Evolutionary conservation across 352 stramenopile species (phyloP).

Genomic region (Thalassiosira pacifica): DNA sequence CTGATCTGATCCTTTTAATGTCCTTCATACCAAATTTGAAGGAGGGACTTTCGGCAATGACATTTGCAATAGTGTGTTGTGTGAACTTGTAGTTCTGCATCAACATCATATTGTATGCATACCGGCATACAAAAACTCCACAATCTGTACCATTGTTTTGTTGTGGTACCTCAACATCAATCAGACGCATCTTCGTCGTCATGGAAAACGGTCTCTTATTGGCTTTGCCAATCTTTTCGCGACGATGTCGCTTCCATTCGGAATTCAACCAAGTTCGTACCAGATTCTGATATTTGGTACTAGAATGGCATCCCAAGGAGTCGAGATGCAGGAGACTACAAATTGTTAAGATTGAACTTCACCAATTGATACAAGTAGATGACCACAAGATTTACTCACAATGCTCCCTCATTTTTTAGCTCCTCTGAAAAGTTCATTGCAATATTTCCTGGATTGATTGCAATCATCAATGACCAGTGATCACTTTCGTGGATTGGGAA

Average conservation of each 20-base stretch:
- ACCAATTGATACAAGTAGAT: not conserved
- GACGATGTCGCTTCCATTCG: slow-evolving; percentile 83
- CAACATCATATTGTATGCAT: slow-evolving; percentile 78
- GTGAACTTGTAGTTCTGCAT: slow-evolving; percentile 58
- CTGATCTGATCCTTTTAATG: slow-evolving; percentile 74
- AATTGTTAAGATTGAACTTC: not conserved
- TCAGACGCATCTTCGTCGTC: slow-evolving; percentile 75
- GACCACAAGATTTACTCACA: slow-evolving; percentile 35
- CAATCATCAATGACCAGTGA: slow-evolving; percentile 87
- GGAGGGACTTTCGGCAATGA: slow-evolving; percentile 40
- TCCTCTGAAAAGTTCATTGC: slow-evolving; percentile 42
- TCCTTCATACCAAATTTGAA: slow-evolving; percentile 75
- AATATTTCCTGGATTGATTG: slow-evolving; percentile 83
- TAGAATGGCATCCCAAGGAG: slow-evolving; percentile 92
- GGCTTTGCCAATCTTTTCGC: slow-evolving; percentile 19
- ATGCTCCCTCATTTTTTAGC: slow-evolving; percentile 82
- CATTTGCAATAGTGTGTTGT: slow-evolving; percentile 12
- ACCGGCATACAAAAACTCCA: slow-evolving; percentile 88
- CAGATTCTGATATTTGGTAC: slow-evolving; percentile 89
- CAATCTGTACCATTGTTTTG: slow-evolving; percentile 94
- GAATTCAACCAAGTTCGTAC: slow-evolving; percentile 90
- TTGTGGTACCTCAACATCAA: slow-evolving; percentile 87
- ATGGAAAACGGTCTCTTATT: slow-evolving; percentile 75
- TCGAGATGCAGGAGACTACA: slow-evolving; percentile 92
- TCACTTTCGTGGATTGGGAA: slow-evolving; percentile 82